Evolutionary conservation across 2,329 filamentous ascomycete genomes (phyloP), one percentile per base, ranked within the genome.

Genomic region (Curvularia verruculosa): DNA sequence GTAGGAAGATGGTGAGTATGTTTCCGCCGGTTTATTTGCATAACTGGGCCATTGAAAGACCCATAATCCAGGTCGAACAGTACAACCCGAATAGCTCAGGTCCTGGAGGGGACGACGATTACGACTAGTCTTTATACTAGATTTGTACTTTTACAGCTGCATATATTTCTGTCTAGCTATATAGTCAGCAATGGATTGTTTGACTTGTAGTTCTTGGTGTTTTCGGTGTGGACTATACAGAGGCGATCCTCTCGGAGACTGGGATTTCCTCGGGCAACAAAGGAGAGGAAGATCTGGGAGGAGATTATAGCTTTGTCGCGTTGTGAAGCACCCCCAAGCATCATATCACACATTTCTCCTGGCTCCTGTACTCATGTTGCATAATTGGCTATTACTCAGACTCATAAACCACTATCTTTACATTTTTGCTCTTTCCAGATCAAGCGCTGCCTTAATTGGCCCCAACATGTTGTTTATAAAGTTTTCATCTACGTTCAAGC

Each of bases 371-470:
- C 10, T 6, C 23, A 7, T 43, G 23, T 5, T n/a, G 15, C 15
- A 3, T n/a, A 43, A 21, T 43, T 8, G 5, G 21, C 2, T n/a
- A 19, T 9, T 43, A 9, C 21, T 8, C 6, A 24, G 6, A 24
- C 24, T n/a, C 15, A 26, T n/a, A 5, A 43, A n/a, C 13, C 15
- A 9, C 13, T 8, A 7, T n/a, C 5, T n/a, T 49, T 15, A 68
- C 18, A 59, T 26, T 44, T 65, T 66, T 15, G 54, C 24, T 34
- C 49, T 63, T 39, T 72, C 70, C 1, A n/a, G 41, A 24, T 59
- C 56, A 23, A 72, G 55, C 21, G 37, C 61, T 13, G 59, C 59
- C 23, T 60, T 52, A 54, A 72, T 65, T 6, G 70, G 70, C 26
- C 36, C 49, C 23, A 73, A 40, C 60, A 71, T 49, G 9, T 63